These are phyloP conservation scores for Mycena chlorophos DNA, from an alignment of 768 basidiomycete species.

Conservation along the genomic window DNA sequence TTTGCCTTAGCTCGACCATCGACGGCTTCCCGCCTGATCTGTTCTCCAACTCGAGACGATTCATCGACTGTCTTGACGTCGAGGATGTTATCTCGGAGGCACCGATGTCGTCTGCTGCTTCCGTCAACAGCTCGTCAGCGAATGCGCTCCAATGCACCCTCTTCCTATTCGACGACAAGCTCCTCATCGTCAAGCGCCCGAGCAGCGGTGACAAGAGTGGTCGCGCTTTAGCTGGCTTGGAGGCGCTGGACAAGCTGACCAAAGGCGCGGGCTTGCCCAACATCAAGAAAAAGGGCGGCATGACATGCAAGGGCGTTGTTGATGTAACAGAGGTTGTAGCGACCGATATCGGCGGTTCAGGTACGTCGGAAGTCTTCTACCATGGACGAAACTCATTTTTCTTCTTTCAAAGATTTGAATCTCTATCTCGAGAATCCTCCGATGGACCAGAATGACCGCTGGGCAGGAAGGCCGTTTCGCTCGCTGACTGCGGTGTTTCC, in stretches of 20 bases:
- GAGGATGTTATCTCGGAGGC: neutral
- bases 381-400: too few species aligned
- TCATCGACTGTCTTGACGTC: neutral
- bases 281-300: conserved; percentile 73
- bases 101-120: neutral
- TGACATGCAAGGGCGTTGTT: conserved; percentile 82
- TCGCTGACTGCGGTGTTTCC: conserved; percentile 77
- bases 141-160: conserved; percentile 78
- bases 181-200: conserved; percentile 87
- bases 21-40: conserved; percentile 79
- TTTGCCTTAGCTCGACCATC: conserved; percentile 78
- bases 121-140: conserved; percentile 8
- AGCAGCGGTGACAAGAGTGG: conserved; percentile 76
- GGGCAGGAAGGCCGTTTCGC: conserved; percentile 86
- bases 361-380: conserved; percentile 46
- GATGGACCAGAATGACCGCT: conserved; percentile 77
- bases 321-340: conserved; percentile 83
- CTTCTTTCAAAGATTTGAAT: conserved; percentile 64
- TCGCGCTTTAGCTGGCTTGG: conserved; percentile 68
- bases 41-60: neutral
- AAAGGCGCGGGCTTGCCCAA: conserved; percentile 62
- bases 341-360: conserved; percentile 82
- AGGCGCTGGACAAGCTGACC: conserved; percentile 73
- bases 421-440: conserved; percentile 83
- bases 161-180: conserved; percentile 92